These are phyloP conservation scores for Mycena sanguinolenta DNA, from an alignment of 768 basidiomycete species.

Conservation along the genomic window DNA sequence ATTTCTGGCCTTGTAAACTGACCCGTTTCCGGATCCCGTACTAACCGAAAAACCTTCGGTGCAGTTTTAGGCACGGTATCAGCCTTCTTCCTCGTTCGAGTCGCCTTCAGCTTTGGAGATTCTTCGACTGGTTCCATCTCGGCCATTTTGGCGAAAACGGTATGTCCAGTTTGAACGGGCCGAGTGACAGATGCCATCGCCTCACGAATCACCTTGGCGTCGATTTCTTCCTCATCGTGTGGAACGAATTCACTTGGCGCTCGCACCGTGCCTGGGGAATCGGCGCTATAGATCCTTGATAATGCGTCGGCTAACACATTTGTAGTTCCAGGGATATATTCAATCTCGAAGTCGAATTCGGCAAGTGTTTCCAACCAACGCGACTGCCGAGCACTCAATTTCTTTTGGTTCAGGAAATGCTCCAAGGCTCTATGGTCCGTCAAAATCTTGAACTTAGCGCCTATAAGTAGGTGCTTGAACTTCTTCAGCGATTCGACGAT, in stretches of 20 bases:
- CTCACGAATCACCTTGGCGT: background rate
- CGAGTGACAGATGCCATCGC: slow-evolving; percentile 10
- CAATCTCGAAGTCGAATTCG: slow-evolving; percentile 34
- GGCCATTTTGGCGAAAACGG: slow-evolving; percentile 1
- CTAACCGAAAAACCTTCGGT: too few relatives aligned
- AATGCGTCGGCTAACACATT: slow-evolving; percentile 50
- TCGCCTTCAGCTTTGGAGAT: background rate
- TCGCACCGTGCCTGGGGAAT: slow-evolving; percentile 25
- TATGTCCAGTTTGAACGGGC: slow-evolving; percentile 6
- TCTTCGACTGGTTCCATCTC: background rate
- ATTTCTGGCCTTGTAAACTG: too few relatives aligned
- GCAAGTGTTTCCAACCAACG: slow-evolving; percentile 52
- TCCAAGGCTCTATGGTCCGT: slow-evolving; percentile 49
- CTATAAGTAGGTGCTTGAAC: slow-evolving; percentile 47
- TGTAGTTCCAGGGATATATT: too few relatives aligned
- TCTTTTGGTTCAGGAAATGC: slow-evolving; percentile 47
- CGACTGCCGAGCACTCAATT: slow-evolving; percentile 50
- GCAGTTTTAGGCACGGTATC: too few relatives aligned
- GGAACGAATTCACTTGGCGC: slow-evolving; percentile 28
- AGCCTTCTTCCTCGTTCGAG: background rate
- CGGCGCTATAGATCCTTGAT: slow-evolving; percentile 39
- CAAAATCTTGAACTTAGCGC: slow-evolving; percentile 43
- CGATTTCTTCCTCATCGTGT: background rate
- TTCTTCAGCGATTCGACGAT: slow-evolving; percentile 51
- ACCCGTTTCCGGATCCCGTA: too few relatives aligned